Conservation (phyloP, 225 moss, liverwort and hornwort genomes). For the Sphagnum contortum region DNA sequence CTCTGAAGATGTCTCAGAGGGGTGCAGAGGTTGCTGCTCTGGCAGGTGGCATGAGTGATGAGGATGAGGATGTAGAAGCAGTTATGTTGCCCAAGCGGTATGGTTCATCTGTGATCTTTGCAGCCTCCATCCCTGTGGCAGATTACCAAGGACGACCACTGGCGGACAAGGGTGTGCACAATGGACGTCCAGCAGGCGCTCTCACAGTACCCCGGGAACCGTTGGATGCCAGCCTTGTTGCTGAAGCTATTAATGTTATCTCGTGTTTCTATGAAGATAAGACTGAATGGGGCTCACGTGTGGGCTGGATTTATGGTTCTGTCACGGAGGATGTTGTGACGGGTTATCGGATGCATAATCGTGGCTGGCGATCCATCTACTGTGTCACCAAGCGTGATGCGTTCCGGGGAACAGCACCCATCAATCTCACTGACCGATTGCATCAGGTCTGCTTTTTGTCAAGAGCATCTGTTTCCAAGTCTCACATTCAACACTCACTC, state of each 20-base stretch:
- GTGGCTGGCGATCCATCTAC: conserved; percentile 89
- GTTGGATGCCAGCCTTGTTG: conserved; percentile 75
- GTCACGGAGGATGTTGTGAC: conserved; percentile 99
- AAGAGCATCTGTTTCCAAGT: too few species aligned
- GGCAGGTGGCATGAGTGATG: conserved; percentile 23
- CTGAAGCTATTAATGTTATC: conserved; percentile 87
- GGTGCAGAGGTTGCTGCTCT: conserved; percentile 43
- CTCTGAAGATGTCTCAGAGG: conserved; percentile 19
- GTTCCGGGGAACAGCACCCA: conserved; percentile 85
- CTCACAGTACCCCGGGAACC: conserved; percentile 79
- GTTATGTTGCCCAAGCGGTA: conserved; percentile 78
- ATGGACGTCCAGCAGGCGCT: conserved; percentile 66
- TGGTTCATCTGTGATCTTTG: conserved; percentile 58
- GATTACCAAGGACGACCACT: conserved; percentile 75
- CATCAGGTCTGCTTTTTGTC: conserved; percentile 35
- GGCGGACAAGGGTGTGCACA: conserved; percentile 56
- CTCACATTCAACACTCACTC: too few species aligned
- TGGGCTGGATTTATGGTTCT: conserved; percentile 97
- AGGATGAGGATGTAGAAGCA: conserved; percentile 51
- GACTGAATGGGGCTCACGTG: conserved; percentile 89
- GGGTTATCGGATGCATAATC: conserved; percentile 98
- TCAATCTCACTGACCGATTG: conserved; percentile 93
- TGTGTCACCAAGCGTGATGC: conserved; percentile 90
- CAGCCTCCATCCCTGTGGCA: conserved; percentile 65
- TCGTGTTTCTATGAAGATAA: conserved; percentile 95